Conservation (phyloP, 495 filamentous ascomycete genomes). For the Tetracladium marchalianum region DNA sequence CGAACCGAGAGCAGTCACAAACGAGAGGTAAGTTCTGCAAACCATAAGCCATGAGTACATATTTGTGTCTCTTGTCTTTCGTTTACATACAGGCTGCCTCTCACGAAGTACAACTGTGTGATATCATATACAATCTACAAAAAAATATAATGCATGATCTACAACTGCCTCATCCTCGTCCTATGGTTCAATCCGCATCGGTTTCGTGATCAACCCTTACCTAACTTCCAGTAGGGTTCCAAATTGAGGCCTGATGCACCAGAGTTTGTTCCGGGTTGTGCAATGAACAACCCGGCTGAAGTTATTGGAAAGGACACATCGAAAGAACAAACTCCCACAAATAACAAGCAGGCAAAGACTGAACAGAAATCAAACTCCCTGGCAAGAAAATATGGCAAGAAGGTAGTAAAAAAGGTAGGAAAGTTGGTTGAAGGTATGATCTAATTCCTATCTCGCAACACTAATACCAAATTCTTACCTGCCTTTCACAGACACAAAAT, state of each 20-base stretch:
- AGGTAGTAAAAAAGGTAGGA: not conserved
- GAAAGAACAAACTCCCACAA: conserved; percentile 5
- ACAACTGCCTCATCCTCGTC: too few species aligned
- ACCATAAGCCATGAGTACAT: not conserved
- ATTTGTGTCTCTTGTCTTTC: not conserved
- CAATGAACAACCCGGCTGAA: not conserved
- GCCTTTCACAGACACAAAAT: not conserved
- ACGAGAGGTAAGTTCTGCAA: conserved; percentile 13
- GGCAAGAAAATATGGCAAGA: conserved; percentile 9
- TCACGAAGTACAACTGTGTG: too few species aligned
- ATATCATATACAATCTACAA: too few species aligned
- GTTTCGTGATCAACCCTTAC: conserved; percentile 18
- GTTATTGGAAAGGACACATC: not conserved
- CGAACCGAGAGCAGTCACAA: conserved; percentile 9
- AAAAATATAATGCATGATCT: too few species aligned
- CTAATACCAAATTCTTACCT: not conserved
- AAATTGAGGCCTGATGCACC: conserved; percentile 45
- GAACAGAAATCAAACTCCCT: conserved; percentile 7
- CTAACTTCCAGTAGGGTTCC: conserved; percentile 32
- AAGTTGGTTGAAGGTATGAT: conserved; percentile 1
- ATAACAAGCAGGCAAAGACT: conserved; percentile 9
- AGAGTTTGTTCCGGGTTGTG: conserved; percentile 34
- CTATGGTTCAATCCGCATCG: too few species aligned
- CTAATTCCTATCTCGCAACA: not conserved
- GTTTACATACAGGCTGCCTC: conserved; percentile 11